These are phyloP conservation scores for Aegilops bicornis DNA, from an alignment of 176 grass and related monocot genomes.

Conservation along the genomic window DNA sequence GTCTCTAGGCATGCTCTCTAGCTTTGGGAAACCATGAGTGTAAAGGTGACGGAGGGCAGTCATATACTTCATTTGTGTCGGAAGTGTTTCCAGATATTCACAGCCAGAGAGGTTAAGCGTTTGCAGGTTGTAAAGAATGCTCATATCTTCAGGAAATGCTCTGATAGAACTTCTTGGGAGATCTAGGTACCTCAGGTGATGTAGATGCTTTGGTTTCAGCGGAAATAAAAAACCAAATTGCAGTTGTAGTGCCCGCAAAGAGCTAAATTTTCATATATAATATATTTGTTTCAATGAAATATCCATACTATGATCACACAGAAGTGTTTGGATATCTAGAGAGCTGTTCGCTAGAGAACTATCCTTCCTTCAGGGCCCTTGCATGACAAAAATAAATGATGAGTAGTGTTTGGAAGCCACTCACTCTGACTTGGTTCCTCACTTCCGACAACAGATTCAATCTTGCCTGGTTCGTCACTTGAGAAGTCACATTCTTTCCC, in stretches of 20 bases:
- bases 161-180: background rate
- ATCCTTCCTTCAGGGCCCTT: background rate
- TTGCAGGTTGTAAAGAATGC: background rate
- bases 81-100: too few species aligned
- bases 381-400: background rate
- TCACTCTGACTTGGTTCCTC: background rate
- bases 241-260: background rate
- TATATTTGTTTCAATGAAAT: background rate
- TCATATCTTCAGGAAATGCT: background rate
- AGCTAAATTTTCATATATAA: background rate
- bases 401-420: background rate
- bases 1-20: background rate
- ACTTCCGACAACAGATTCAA: background rate
- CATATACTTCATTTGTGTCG: too few species aligned
- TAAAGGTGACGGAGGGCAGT: too few species aligned
- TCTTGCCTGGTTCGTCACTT: too few species aligned
- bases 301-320: background rate
- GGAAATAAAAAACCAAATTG: too few species aligned
- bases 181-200: background rate
- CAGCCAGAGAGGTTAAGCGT: background rate
- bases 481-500: background rate
- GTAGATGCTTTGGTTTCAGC: background rate
- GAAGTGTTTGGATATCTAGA: background rate
- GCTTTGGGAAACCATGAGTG: background rate
- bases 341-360: background rate